Conservation (phyloP, 2,329 filamentous ascomycete genomes). For the Triangularia setosa region DNA sequence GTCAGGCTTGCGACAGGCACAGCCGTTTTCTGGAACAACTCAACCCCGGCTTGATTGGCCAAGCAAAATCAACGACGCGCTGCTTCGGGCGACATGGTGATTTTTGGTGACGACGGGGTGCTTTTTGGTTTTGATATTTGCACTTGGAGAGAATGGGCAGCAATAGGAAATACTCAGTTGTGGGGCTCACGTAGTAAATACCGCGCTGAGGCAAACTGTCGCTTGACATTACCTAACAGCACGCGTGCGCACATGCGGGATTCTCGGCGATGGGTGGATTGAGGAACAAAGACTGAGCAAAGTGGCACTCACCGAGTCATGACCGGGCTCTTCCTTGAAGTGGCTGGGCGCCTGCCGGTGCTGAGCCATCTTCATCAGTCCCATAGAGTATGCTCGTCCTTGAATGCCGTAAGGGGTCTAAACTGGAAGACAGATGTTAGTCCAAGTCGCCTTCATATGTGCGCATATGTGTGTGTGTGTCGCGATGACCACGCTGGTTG, state of each 20-base stretch:
- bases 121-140: neutral
- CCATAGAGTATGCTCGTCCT: conserved; percentile 30
- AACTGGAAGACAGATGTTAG: neutral
- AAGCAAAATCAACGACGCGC: conserved; percentile 6
- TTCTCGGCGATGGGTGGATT: conserved; percentile 16
- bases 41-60: conserved; percentile 24
- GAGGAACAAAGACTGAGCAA: conserved; percentile 19
- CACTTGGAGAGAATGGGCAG: neutral
- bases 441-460: neutral
- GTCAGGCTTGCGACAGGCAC: conserved; percentile 44
- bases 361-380: conserved; percentile 42
- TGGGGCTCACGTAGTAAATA: neutral
- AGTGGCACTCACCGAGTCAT: conserved; percentile 39
- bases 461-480: neutral
- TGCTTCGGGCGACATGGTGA: conserved; percentile 10
- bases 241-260: conserved; percentile 9
- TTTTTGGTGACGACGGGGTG: neutral
- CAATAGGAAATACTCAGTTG: neutral
- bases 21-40: conserved; percentile 41
- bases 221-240: conserved; percentile 12
- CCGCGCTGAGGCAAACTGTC: conserved; percentile 7
- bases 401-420: neutral
- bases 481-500: neutral
- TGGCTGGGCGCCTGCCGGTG: conserved; percentile 41
- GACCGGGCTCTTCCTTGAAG: conserved; percentile 41